Conservation (phyloP, 2,329 filamentous ascomycete species). For the Sphaerulina vaccinii region DNA sequence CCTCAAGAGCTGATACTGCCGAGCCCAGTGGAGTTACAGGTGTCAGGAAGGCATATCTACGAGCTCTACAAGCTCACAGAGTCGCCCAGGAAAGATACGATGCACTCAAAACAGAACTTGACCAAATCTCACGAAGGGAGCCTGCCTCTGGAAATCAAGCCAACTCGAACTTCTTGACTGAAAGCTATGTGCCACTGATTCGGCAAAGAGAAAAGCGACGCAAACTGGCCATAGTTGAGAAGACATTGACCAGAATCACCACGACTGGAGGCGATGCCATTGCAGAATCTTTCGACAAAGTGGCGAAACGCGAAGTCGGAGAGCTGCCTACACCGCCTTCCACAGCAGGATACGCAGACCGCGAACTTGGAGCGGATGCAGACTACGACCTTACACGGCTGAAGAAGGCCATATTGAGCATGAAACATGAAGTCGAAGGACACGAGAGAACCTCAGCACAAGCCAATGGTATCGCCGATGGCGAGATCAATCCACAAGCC, state of each 20-base stretch:
- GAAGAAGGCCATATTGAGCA: conserved; percentile 34
- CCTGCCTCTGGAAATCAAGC: background rate
- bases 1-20: conserved; percentile 4
- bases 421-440: conserved; percentile 26
- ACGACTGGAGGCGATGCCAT: conserved; percentile 20
- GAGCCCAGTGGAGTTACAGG: conserved; percentile 27
- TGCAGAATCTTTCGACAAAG: conserved; percentile 28
- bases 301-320: conserved; percentile 29
- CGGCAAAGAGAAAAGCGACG: conserved; percentile 32
- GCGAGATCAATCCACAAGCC: conserved; percentile 12
- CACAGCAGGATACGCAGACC: conserved; percentile 20
- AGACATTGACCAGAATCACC: conserved; percentile 23
- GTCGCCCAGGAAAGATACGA: conserved; percentile 33
- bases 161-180: conserved; percentile 17
- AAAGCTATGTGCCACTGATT: conserved; percentile 29
- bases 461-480: conserved; percentile 3
- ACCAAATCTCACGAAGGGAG: conserved; percentile 16
- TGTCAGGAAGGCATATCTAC: conserved; percentile 34
- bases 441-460: conserved; percentile 12
- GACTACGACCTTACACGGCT: conserved; percentile 31
- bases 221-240: conserved; percentile 32
- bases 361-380: conserved; percentile 25
- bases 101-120: conserved; percentile 32
- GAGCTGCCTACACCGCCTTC: conserved; percentile 32
- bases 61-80: conserved; percentile 33